phyloP scores from a whole-genome alignment of 371 early-diverging fungal genomes.

The Mucor piriformis region DNA sequence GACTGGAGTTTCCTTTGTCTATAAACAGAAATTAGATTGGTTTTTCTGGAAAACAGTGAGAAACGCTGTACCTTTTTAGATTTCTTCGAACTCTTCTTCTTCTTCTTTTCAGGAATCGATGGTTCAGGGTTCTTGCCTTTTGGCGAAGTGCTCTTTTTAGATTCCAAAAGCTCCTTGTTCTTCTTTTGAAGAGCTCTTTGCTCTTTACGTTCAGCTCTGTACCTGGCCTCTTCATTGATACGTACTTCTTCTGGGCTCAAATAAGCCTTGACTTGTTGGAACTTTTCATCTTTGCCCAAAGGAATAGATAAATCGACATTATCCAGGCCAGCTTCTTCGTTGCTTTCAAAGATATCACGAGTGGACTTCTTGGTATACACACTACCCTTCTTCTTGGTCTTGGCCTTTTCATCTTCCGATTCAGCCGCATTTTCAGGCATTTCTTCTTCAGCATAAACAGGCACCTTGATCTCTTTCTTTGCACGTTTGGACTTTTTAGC shows the following conservation, averaged over 20 bases:
- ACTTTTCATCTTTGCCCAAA: conserved; percentile 61
- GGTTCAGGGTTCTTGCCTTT: conserved; percentile 1
- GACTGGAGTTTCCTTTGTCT: conserved; percentile 7
- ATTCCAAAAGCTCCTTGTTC: conserved; percentile 23
- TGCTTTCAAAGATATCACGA: conserved; percentile 43
- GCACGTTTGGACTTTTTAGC: conserved; percentile 27
- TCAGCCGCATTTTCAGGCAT: conserved; percentile 67
- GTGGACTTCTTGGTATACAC: conserved; percentile 30
- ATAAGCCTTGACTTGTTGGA: conserved; percentile 64
- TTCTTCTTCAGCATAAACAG: conserved; percentile 66
- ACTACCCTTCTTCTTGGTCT: conserved; percentile 8
- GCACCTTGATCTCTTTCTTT: conserved; percentile 27
- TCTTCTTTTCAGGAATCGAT: conserved; percentile 16
- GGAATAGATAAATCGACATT: conserved; percentile 66
- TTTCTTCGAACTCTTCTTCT: conserved; percentile 30
- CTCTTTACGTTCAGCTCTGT: conserved; percentile 44
- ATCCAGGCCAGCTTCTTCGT: conserved; percentile 45
- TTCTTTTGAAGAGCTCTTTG: conserved; percentile 45
- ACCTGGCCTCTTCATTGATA: conserved; percentile 57
- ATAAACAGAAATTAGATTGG: neutral
- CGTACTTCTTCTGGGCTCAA: conserved; percentile 66
- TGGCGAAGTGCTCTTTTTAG: conserved; percentile 12
- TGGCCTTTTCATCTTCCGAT: conserved; percentile 50
- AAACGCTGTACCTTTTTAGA: conserved; percentile 3
- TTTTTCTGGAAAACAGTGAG: neutral